These are phyloP conservation scores for Dothidotthia symphoricarpi DNA, from an alignment of 2,329 filamentous ascomycete species.

Conservation along the genomic window DNA sequence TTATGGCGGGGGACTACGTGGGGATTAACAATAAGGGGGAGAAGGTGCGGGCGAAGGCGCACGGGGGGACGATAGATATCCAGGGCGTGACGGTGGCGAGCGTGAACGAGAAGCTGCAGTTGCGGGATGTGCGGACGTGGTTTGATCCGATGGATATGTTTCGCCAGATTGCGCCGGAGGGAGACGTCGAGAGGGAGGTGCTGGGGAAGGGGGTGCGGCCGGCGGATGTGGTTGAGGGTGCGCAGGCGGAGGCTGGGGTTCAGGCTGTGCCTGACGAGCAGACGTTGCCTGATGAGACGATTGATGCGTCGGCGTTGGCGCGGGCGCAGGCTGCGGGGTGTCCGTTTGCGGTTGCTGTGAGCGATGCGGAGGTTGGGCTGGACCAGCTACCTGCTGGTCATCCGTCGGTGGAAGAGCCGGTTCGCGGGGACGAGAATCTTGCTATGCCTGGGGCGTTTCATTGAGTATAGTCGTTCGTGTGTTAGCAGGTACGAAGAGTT, in stretches of 20 bases:
- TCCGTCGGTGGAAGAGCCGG: conserved; percentile 5
- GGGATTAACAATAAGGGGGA: conserved; percentile 63
- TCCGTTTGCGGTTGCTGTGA: conserved; percentile 3
- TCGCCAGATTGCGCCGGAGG: conserved; percentile 58
- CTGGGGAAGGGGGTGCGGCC: conserved; percentile 38
- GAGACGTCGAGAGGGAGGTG: conserved; percentile 48
- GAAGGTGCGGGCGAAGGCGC: conserved; percentile 61
- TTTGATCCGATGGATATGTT: conserved; percentile 68
- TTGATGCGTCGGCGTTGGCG: conserved; percentile 4
- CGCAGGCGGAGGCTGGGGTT: conserved; percentile 11
- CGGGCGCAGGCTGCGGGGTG: conserved; percentile 4
- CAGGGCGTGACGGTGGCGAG: conserved; percentile 62
- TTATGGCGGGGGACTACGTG: conserved; percentile 65
- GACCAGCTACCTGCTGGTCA: conserved; percentile 4
- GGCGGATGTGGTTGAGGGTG: conserved; percentile 26
- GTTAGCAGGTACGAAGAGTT: too few species aligned
- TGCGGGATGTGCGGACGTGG: conserved; percentile 62
- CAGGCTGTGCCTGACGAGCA: conserved; percentile 13
- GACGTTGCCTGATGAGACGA: conserved; percentile 12
- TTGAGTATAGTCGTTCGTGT: too few species aligned
- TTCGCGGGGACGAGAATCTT: not conserved
- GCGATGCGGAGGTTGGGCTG: not conserved
- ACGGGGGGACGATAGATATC: conserved; percentile 62
- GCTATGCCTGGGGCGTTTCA: too few species aligned
- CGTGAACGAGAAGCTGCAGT: conserved; percentile 59